Evolutionary conservation across 2,329 filamentous ascomycete species (phyloP).

Genomic region (Diaporthe vaccinii): DNA sequence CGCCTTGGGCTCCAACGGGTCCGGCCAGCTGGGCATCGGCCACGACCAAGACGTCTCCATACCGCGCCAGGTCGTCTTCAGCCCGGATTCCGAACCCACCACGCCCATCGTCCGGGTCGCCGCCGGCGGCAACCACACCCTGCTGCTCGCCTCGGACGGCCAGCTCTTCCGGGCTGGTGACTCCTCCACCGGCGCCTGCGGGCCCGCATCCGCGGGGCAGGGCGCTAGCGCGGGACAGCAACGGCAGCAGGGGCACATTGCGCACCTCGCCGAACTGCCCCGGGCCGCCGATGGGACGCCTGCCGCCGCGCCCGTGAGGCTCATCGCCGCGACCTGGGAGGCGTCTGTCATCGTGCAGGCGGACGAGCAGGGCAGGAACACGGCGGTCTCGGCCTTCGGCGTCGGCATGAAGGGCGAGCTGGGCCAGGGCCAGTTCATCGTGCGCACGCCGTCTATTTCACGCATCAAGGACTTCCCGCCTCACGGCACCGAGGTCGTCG

Average conservation of each 20-base stretch:
- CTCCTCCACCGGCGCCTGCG: conserved; percentile 67
- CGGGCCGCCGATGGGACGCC: background rate
- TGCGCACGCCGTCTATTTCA: conserved; percentile 62
- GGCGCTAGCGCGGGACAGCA: background rate
- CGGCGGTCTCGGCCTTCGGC: conserved; percentile 74
- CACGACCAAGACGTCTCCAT: conserved; percentile 79
- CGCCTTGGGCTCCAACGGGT: conserved; percentile 82
- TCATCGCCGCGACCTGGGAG: conserved; percentile 83
- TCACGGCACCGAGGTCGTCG: conserved; percentile 66
- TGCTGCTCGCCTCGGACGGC: conserved; percentile 75
- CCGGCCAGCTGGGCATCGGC: conserved; percentile 79
- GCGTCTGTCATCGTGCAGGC: conserved; percentile 73
- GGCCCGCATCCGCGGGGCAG: conserved; percentile 50
- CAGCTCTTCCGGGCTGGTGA: conserved; percentile 77
- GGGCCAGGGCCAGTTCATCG: conserved; percentile 69
- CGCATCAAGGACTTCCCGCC: conserved; percentile 75
- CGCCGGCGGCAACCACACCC: conserved; percentile 89
- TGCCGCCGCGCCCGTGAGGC: conserved; percentile 48
- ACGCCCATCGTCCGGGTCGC: conserved; percentile 56
- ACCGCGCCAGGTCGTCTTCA: conserved; percentile 73
- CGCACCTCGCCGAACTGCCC: conserved; percentile 19
- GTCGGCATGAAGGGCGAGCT: conserved; percentile 79
- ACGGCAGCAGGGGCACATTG: conserved; percentile 10
- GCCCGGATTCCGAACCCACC: conserved; percentile 53
- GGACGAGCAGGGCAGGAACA: conserved; percentile 58